A percentile compares a stretch with the other conserved stretches of the same genome.
Evolutionary conservation across 2,329 filamentous ascomycete species (phyloP).

Genomic region (Tolypocladium sp.): DNA sequence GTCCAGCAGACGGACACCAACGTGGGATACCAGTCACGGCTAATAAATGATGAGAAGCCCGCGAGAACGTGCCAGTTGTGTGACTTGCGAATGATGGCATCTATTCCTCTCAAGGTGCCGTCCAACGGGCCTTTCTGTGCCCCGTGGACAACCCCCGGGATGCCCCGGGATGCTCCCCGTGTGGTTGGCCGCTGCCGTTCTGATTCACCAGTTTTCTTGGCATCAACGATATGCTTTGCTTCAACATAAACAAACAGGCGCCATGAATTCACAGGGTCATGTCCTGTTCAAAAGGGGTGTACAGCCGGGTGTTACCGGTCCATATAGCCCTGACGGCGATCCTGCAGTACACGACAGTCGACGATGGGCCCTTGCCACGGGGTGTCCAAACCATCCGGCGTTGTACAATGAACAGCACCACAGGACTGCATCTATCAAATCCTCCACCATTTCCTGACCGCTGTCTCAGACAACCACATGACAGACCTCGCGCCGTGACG

Average conservation of each 20-base stretch:
- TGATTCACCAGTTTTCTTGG: background rate
- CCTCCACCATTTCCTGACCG: background rate
- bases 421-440: background rate
- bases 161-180: background rate
- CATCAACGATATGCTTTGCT: background rate
- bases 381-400: background rate
- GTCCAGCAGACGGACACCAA: no score
- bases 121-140: background rate
- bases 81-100: background rate
- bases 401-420: conserved; percentile 2
- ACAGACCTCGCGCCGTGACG: background rate
- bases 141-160: background rate
- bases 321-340: background rate
- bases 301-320: background rate
- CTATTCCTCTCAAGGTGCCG: no score
- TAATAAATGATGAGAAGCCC: background rate
- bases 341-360: background rate
- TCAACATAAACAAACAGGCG: background rate
- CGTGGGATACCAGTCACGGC: background rate
- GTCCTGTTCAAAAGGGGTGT: background rate
- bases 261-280: background rate
- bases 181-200: no score
- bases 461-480: background rate
- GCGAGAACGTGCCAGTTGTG: background rate
- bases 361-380: background rate